Conservation (phyloP, 2,329 filamentous ascomycete genomes). For the Tolypocladium guangdongense region DNA sequence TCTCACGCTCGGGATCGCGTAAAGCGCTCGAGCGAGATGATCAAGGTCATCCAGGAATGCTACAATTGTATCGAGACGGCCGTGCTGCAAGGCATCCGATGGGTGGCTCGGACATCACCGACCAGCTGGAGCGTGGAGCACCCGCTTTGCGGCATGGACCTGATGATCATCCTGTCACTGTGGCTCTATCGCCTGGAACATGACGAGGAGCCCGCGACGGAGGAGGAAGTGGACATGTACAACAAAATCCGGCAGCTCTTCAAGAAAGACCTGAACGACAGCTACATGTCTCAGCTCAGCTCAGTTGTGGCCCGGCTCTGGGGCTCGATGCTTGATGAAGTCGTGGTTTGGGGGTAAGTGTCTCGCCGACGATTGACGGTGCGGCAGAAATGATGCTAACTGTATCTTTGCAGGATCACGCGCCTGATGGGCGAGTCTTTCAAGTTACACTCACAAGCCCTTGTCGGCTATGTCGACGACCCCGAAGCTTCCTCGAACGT, state of each 20-base stretch:
- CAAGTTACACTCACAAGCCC: slow-evolving; percentile 88
- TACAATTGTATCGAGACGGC: slow-evolving; percentile 97
- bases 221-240: slow-evolving; percentile 81
- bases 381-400: slow-evolving; percentile 8
- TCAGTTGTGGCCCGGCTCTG: slow-evolving; percentile 91
- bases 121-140: slow-evolving; percentile 99
- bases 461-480: slow-evolving; percentile 89
- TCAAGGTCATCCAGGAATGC: slow-evolving; percentile 96
- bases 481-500: slow-evolving; percentile 58
- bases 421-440: slow-evolving; percentile 98
- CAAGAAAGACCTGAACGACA: slow-evolving; percentile 79
- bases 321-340: slow-evolving; percentile 97
- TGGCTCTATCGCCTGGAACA: slow-evolving; percentile 99
- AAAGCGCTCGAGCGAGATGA: slow-evolving; percentile 92
- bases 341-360: slow-evolving; percentile 97
- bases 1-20: slow-evolving; percentile 87
- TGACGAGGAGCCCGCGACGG: slow-evolving; percentile 82
- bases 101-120: slow-evolving; percentile 94
- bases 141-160: slow-evolving; percentile 87
- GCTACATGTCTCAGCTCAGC: slow-evolving; percentile 74
- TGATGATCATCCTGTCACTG: slow-evolving; percentile 94
- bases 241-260: slow-evolving; percentile 85
- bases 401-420: slow-evolving; percentile 53
- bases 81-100: slow-evolving; percentile 85
- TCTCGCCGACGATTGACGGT: not conserved